These are phyloP conservation scores for Eremothecium cymbalariae DNA, from an alignment of 1,139 yeast species.

Conservation along the genomic window DNA sequence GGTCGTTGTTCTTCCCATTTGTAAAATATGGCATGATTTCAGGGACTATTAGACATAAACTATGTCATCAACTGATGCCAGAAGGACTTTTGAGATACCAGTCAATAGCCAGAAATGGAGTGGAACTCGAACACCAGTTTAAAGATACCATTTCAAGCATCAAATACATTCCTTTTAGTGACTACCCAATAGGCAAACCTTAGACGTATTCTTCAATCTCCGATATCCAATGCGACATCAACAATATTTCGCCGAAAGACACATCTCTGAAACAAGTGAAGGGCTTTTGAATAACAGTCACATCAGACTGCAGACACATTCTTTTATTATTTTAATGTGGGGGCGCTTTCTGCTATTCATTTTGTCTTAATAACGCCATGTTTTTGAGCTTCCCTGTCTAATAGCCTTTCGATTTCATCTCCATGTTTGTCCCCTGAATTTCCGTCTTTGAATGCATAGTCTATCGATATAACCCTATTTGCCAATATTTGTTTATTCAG, in stretches of 20 bases:
- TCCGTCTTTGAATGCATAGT: conserved; percentile 67
- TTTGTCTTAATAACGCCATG: conserved; percentile 19
- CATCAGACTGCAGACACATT: not conserved
- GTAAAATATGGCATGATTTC: conserved; percentile 27
- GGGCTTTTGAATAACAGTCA: not conserved
- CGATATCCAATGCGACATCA: conserved; percentile 23
- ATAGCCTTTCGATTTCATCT: conserved; percentile 63
- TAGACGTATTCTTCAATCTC: conserved; percentile 24
- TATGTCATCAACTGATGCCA: conserved; percentile 17
- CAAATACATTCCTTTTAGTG: conserved; percentile 31
- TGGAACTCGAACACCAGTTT: conserved; percentile 10
- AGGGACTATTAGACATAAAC: conserved; percentile 22
- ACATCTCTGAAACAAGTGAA: not conserved
- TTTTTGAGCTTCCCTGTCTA: conserved; percentile 60
- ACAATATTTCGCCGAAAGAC: too few species aligned
- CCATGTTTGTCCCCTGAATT: conserved; percentile 58
- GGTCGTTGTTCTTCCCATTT: conserved; percentile 27
- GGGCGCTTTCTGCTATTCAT: not conserved
- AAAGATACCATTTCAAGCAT: conserved; percentile 12
- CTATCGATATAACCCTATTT: conserved; percentile 54
- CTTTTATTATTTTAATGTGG: not conserved
- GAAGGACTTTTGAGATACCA: conserved; percentile 27
- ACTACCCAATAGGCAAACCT: conserved; percentile 28
- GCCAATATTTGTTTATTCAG: conserved; percentile 64
- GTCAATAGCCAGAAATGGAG: conserved; percentile 15